Evolutionary conservation across 805 yeast genomes (phyloP), one percentile per base, ranked within the genome.

Genomic region (Cyberlindnera galapagoensis): DNA sequence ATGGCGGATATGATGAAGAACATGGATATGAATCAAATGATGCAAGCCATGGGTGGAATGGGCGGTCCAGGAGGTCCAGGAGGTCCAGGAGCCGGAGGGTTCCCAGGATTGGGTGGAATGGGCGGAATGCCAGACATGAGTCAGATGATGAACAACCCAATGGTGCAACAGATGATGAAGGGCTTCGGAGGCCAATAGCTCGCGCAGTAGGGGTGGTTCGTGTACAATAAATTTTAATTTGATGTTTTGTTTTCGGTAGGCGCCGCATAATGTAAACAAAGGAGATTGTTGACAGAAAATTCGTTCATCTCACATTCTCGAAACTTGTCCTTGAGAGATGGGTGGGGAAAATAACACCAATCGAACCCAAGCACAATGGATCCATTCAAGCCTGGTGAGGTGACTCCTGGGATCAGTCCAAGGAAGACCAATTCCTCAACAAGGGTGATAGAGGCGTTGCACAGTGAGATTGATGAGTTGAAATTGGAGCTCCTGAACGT

Each of bases 21-120:
- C 73, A 67, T 72, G 57, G 71, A 69, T 46, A 71, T 75, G 76
- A 60, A 67, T 38, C 69, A 72, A 32, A 65, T 74, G 71, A 73
- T 76, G 80, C 63, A 70, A 42, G 69, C 67, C 75, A 67, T 72
- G 57, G 60, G 59, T 28, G 60, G 66, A 22, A 59, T 57, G 30
- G 62, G 66, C 16, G 65, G 65, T 12, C 60, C 59, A 24, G 62
- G 62, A 10, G 35, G 44, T 22, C 49, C 42, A 12, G 32, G 30
- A 19, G 30, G 18, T 19, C 30, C 30, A 19, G 30, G 30, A 19
- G 30, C 24, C n/a, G 26, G 9, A 17, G 26, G 6, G 14, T 13
- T 12, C 26, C 26, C 7, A n/a, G n/a, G n/a, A 4, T 47, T 23
- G 7, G 60, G 65, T 16, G 65, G 65, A 12, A 59, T 54, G 28